Evolutionary conservation across 768 basidiomycete genomes (phyloP).

Genomic region (Phallus indusiatus): DNA sequence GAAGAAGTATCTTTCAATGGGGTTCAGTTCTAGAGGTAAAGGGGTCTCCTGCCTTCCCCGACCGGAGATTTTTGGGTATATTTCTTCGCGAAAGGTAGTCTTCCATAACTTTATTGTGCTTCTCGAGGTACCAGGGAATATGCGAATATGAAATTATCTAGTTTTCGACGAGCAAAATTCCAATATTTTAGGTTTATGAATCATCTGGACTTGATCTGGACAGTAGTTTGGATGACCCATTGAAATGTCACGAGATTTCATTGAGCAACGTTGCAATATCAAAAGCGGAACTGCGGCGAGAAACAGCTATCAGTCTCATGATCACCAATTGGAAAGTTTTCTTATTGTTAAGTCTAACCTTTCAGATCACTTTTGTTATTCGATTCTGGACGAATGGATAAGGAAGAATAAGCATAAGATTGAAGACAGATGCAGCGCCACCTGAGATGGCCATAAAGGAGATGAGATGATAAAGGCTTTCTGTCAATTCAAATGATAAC

Average conservation of each 20-base stretch:
- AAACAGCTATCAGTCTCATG: background rate
- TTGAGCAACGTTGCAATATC: too few relatives aligned
- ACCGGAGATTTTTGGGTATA: background rate
- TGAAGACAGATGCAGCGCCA: background rate
- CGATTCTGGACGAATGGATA: too few relatives aligned
- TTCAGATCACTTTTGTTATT: too few relatives aligned
- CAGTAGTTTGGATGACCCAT: too few relatives aligned
- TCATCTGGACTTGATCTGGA: too few relatives aligned
- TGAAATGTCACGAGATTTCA: too few relatives aligned
- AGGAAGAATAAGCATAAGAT: background rate
- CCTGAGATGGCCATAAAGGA: conserved; percentile 2
- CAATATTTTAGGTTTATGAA: too few relatives aligned
- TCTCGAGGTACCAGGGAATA: too few relatives aligned
- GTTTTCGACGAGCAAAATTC: too few relatives aligned
- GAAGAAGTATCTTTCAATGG: background rate
- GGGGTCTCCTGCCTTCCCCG: background rate
- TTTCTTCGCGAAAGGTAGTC: background rate
- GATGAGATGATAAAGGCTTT: background rate
- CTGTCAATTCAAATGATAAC: too few relatives aligned
- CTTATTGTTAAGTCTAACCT: background rate
- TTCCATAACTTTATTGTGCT: too few relatives aligned
- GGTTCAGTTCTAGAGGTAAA: background rate
- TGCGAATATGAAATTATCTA: too few relatives aligned
- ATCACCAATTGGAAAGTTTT: background rate
- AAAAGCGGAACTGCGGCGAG: background rate